phyloP scores from a whole-genome alignment of 2,329 filamentous ascomycete species.

The Phaeosphaeria sp. region DNA sequence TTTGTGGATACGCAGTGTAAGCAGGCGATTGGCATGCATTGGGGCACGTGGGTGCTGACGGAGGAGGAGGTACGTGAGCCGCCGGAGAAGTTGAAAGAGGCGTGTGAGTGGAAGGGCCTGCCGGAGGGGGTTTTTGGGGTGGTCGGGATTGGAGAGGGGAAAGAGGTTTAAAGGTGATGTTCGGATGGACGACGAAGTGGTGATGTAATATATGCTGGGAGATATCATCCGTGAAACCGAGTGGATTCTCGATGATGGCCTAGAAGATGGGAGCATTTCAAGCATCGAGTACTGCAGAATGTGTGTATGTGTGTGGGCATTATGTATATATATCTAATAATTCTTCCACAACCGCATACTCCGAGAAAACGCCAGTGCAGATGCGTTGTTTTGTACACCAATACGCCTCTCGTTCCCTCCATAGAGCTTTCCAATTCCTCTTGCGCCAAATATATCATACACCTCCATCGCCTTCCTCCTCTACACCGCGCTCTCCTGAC shows the following conservation, averaged over 20 bases:
- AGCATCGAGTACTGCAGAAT: no score
- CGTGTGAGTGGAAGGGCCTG: conserved; percentile 73
- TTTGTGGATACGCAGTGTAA: conserved; percentile 82
- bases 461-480: background rate
- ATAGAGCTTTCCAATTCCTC: background rate
- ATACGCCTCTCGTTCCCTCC: background rate
- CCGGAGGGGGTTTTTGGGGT: conserved; percentile 82
- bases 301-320: no score
- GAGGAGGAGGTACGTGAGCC: conserved; percentile 86
- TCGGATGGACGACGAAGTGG: no score
- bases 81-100: conserved; percentile 71
- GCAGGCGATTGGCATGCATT: conserved; percentile 85
- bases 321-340: background rate
- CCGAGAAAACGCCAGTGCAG: background rate
- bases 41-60: conserved; percentile 87
- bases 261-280: no score
- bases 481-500: conserved; percentile 6
- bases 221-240: no score
- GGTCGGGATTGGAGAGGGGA: conserved; percentile 80
- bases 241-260: no score
- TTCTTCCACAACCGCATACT: background rate
- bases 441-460: background rate
- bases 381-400: background rate
- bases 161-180: conserved; percentile 63
- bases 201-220: no score